phyloP scores from a whole-genome alignment of 2,329 filamentous ascomycete genomes.

The Zarea fungicola region DNA sequence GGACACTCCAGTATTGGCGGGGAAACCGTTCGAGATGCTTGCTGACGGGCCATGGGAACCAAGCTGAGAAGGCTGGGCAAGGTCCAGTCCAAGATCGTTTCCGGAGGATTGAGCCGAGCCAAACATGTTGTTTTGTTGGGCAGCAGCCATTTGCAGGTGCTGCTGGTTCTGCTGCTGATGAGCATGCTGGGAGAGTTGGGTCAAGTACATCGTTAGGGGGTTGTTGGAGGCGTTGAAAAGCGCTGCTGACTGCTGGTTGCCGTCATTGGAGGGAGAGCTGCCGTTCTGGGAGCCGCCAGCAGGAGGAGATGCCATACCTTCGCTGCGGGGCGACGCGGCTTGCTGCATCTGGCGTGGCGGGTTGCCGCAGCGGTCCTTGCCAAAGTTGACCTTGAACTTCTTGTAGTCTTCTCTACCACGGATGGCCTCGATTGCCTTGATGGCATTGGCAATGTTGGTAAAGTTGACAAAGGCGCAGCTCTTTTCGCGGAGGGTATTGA shows the following conservation, averaged over 20 bases:
- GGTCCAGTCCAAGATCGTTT: slow-evolving; percentile 52
- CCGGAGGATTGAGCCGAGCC: slow-evolving; percentile 61
- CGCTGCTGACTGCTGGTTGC: slow-evolving; percentile 60
- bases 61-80: slow-evolving; percentile 56
- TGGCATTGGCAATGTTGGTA: slow-evolving; percentile 98
- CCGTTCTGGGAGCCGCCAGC: slow-evolving; percentile 57
- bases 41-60: slow-evolving; percentile 61
- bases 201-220: slow-evolving; percentile 88
- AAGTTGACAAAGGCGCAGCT: slow-evolving; percentile 99
- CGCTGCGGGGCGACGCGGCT: slow-evolving; percentile 61
- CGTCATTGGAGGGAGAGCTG: slow-evolving; percentile 49
- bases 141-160: slow-evolving; percentile 61
- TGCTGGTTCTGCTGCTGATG: slow-evolving; percentile 73
- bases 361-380: slow-evolving; percentile 97
- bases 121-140: slow-evolving; percentile 77
- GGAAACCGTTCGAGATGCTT: slow-evolving; percentile 60
- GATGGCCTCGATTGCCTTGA: slow-evolving; percentile 97
- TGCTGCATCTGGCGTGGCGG: slow-evolving; percentile 78
- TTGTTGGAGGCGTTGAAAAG: slow-evolving; percentile 82
- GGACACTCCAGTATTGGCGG: slow-evolving; percentile 45
- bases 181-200: slow-evolving; percentile 68
- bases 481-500: slow-evolving; percentile 96
- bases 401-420: slow-evolving; percentile 93
- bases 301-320: slow-evolving; percentile 52
- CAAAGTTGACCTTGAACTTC: slow-evolving; percentile 99